Percentiles rank a stretch among this genome's conserved stretches.
Evolutionary conservation across 176 grass and related monocot genomes (phyloP).

Genomic region (Aegilops sharonensis): DNA sequence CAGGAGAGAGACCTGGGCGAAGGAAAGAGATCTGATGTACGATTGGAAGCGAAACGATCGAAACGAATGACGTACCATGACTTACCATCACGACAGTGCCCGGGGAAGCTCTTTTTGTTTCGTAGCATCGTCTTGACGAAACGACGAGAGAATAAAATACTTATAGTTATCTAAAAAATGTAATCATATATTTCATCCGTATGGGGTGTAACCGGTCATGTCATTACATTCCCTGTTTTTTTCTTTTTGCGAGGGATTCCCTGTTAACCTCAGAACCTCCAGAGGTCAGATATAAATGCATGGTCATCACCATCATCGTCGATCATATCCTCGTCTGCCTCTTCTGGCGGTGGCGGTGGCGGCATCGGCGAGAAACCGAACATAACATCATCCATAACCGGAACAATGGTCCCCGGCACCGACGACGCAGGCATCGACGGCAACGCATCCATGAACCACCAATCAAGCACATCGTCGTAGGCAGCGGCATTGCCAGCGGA

Average conservation of each 20-base stretch:
- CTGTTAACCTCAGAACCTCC: conserved; percentile 25
- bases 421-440: conserved; percentile 10
- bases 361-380: conserved; percentile 19
- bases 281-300: conserved; percentile 40
- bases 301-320: conserved; percentile 4
- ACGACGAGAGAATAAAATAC: background rate
- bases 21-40: no score
- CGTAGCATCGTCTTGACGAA: background rate
- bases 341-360: background rate
- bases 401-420: background rate
- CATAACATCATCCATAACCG: conserved; percentile 41
- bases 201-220: background rate
- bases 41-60: no score
- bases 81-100: background rate
- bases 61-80: no score
- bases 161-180: no score
- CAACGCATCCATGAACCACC: conserved; percentile 43
- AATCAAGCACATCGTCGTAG: conserved; percentile 25
- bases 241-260: no score
- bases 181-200: background rate
- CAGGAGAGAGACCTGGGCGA: no score
- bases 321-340: background rate
- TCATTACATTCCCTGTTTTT: background rate
- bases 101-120: background rate
- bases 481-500: background rate